Evolutionary conservation across 2,329 filamentous ascomycete species (phyloP).

Genomic region (Shiraia sp.): DNA sequence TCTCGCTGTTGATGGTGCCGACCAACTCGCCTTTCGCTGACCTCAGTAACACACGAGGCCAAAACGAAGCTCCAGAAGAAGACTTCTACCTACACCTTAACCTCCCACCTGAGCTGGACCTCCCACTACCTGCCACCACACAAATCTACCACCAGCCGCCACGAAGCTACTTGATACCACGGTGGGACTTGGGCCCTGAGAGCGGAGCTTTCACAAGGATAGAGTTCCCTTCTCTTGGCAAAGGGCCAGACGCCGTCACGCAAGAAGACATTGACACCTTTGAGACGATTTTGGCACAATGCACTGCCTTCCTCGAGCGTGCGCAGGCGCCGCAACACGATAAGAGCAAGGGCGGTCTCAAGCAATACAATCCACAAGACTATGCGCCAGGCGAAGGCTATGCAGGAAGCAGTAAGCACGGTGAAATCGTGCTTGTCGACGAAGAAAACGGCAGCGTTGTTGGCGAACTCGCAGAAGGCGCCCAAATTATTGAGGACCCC

Average conservation of each 20-base stretch:
- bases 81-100: slow-evolving; percentile 98
- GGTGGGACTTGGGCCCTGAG: slow-evolving; percentile 89
- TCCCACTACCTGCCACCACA: slow-evolving; percentile 90
- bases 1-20: slow-evolving; percentile 94
- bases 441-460: slow-evolving; percentile 96
- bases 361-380: slow-evolving; percentile 76
- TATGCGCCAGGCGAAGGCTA: slow-evolving; percentile 83
- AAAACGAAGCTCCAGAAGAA: slow-evolving; percentile 61
- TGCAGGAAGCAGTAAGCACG: slow-evolving; percentile 55
- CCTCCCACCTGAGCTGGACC: slow-evolving; percentile 89
- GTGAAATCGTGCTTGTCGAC: slow-evolving; percentile 89
- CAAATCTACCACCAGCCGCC: slow-evolving; percentile 97
- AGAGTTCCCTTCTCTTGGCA: slow-evolving; percentile 79
- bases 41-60: slow-evolving; percentile 59
- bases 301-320: slow-evolving; percentile 90
- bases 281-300: slow-evolving; percentile 96
- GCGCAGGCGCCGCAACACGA: slow-evolving; percentile 63
- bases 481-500: slow-evolving; percentile 76
- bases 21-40: slow-evolving; percentile 73
- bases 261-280: slow-evolving; percentile 96
- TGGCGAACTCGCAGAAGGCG: slow-evolving; percentile 83
- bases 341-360: slow-evolving; percentile 36
- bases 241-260: slow-evolving; percentile 64
- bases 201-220: slow-evolving; percentile 90
- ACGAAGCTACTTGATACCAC: slow-evolving; percentile 87